phyloP scores from a whole-genome alignment of 805 yeast genomes.

The Lachancea quebecensis region DNA sequence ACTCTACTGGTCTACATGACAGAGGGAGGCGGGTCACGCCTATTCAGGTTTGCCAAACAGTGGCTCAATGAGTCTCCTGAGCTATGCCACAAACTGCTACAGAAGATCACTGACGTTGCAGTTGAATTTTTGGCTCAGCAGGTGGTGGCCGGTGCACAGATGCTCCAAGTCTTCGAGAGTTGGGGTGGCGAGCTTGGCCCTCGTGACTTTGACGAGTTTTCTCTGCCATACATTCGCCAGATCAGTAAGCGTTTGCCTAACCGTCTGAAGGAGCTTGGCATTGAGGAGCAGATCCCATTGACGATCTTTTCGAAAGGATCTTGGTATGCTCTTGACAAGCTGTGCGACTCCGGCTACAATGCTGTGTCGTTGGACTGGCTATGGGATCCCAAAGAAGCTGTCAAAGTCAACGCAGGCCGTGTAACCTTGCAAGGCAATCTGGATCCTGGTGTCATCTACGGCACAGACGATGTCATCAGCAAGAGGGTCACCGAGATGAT shows the following conservation, averaged over 20 bases:
- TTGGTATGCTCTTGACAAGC: constrained; percentile 88
- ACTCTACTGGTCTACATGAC: constrained; percentile 93
- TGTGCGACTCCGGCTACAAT: constrained; percentile 76
- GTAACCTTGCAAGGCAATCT: constrained; percentile 89
- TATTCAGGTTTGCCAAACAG: constrained; percentile 84
- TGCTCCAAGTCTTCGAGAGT: constrained; percentile 92
- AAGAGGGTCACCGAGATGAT: constrained; percentile 84
- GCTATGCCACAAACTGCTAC: constrained; percentile 62
- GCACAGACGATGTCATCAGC: constrained; percentile 73
- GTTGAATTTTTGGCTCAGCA: constrained; percentile 90
- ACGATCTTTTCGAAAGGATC: constrained; percentile 94
- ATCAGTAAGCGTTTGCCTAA: constrained; percentile 62
- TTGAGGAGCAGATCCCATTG: constrained; percentile 68
- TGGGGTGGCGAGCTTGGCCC: constrained; percentile 98
- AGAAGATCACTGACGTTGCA: constrained; percentile 78
- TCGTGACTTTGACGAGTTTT: constrained; percentile 76
- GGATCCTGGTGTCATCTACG: constrained; percentile 94
- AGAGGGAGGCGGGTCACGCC: constrained; percentile 92
- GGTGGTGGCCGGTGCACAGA: constrained; percentile 96
- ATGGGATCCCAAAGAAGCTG: constrained; percentile 79
- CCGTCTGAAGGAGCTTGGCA: constrained; percentile 65
- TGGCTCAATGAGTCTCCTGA: constrained; percentile 83
- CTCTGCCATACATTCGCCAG: constrained; percentile 79
- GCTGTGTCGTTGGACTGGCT: constrained; percentile 92
- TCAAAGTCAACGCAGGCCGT: constrained; percentile 62